phyloP scores from a whole-genome alignment of 345 rosid genomes.

The Hibiscus syriacus region DNA sequence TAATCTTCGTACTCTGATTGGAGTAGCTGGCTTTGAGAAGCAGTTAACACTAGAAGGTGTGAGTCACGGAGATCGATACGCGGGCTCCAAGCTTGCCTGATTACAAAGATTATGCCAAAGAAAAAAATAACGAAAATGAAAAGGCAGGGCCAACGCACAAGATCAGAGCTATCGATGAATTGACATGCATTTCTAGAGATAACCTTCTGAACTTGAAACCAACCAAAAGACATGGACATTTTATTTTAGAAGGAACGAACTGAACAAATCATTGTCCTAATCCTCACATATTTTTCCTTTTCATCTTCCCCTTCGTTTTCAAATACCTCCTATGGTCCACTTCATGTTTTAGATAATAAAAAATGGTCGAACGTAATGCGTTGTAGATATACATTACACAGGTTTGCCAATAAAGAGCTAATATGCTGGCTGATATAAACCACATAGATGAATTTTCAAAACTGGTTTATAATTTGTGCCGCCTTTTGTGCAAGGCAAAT shows the following conservation, averaged over 20 bases:
- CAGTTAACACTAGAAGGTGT: constrained; percentile 47
- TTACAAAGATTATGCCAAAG: background rate
- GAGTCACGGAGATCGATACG: constrained; percentile 45
- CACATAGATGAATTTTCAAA: background rate
- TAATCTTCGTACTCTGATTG: constrained; percentile 52
- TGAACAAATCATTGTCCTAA: background rate
- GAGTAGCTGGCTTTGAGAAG: constrained; percentile 45
- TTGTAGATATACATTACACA: too few species aligned
- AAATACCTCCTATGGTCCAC: too few species aligned
- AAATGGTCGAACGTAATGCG: too few species aligned
- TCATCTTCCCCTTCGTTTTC: background rate
- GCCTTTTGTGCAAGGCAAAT: background rate
- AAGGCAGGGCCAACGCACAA: background rate
- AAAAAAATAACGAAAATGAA: background rate
- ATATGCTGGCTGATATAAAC: background rate
- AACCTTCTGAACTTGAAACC: background rate
- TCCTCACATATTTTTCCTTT: background rate
- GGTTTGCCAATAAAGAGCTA: too few species aligned
- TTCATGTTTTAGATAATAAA: background rate
- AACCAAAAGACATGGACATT: background rate
- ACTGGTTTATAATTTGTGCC: background rate
- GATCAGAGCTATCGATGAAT: background rate
- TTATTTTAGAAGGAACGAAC: background rate
- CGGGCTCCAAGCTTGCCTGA: constrained; percentile 59
- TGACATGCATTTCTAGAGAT: background rate